These are phyloP conservation scores for Aegilops umbellulata DNA, from an alignment of 176 grass and related monocot genomes.

Conservation along the genomic window DNA sequence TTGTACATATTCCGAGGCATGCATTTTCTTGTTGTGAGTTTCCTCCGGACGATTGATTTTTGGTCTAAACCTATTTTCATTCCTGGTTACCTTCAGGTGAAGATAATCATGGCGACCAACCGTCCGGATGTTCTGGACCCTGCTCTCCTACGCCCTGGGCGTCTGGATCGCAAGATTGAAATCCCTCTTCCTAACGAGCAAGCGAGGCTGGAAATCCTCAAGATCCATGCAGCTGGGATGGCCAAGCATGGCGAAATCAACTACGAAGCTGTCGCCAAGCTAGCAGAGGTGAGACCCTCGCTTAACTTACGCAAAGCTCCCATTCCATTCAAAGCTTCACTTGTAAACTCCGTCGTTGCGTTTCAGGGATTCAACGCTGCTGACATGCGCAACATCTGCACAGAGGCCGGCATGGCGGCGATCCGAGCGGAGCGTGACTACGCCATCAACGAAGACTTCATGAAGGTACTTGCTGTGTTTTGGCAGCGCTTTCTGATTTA, in stretches of 20 bases:
- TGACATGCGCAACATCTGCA: neutral
- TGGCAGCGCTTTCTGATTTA: neutral
- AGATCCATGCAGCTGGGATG: neutral
- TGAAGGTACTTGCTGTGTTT: neutral
- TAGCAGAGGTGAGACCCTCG: neutral
- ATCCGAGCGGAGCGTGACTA: conserved; percentile 3
- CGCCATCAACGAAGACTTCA: neutral
- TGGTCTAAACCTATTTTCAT: neutral
- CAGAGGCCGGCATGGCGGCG: neutral
- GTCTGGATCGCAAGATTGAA: neutral
- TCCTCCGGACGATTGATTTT: neutral
- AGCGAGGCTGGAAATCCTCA: neutral
- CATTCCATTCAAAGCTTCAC: no score
- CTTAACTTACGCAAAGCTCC: neutral
- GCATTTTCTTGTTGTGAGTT: neutral
- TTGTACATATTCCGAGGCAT: neutral
- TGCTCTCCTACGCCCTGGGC: neutral
- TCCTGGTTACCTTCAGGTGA: neutral
- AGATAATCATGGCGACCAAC: conserved; percentile 12
- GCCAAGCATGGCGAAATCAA: neutral
- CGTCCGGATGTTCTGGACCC: conserved; percentile 2
- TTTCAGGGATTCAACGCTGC: conserved; percentile 4
- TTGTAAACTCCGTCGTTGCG: neutral
- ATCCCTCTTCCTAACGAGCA: neutral
- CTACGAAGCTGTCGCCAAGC: neutral